Evolutionary conservation across 169 alveolate genomes (phyloP), one percentile per base, ranked within the genome.

Genomic region (Prorocentrum cordatum): DNA sequence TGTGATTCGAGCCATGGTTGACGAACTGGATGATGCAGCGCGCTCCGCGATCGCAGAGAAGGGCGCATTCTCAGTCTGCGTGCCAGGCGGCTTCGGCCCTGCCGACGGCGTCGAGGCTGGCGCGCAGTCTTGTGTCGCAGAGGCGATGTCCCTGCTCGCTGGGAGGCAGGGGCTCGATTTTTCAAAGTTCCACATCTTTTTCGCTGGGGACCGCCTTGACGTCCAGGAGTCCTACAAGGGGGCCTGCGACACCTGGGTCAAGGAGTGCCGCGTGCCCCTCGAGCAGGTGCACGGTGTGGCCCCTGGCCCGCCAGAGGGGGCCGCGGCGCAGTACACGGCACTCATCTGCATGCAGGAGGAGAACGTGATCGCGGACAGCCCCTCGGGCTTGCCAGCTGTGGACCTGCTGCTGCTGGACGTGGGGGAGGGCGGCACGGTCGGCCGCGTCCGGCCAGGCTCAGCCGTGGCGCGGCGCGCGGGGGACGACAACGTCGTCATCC

Each of bases 261-360:
- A 7, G 18, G 47, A 12, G 33, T 2, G 71, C 71, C 24, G 14
- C 31, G 61, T 24, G 18, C 61, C 9, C 6, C 85, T 73, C 20
- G 71, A 73, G 22, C 71, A 68, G 16, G 29, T 73, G 18, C 85
- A 68, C n/a, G 59, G 32, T 22, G 10, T n/a, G 0, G 9, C 54
- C 3, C 85, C 71, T 1, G 73, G 73, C 2, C 33, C 58, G 2
- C 71, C 85, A 2, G 85, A 73, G 85, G 85, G 85, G 20, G 85
- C 85, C 0, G 85, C 85, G 16, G 85, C 85, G 31, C 85, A 73
- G 33, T 73, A 73, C 71, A 73, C 85, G 54, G 85, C 12, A 16
- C 33, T 24, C n/a, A n/a, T n/a, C n/a, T n/a, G n/a, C n/a, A n/a
- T n/a, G n/a, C n/a, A n/a, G n/a, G n/a, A n/a, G n/a, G n/a, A n/a